Evolutionary conservation across 1,139 yeast species (phyloP), one percentile per base, ranked within the genome.

Genomic region (Taphrina communis): DNA sequence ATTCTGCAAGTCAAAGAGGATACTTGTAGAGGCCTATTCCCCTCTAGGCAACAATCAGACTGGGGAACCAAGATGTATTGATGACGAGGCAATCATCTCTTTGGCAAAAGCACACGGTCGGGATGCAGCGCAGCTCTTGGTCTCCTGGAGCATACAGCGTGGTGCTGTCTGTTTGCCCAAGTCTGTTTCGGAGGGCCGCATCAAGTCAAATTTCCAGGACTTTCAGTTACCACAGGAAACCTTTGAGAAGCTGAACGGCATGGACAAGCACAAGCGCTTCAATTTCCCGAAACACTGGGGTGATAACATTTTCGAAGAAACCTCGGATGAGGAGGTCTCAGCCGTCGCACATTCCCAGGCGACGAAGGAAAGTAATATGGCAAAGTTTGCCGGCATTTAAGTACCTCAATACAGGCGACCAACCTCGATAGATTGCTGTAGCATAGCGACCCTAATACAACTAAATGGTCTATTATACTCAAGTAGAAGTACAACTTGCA

Each of bases 101-200:
- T 36, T 50, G 9, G 53, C 53, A 2, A 25, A 50, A n/a, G 31
- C 8, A 9, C 53, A 50, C 12, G 53, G 53, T 25, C 19, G 21
- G n/a, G 53, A 50, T 7, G 53, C 36, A n/a, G 53, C 36, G 3
- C 53, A 50, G 8, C 53, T 50, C 12, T 17, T 36, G 71, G 81
- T 89, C 72, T 85, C 89, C 69, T 90, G 93, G 91, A 89, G 86
- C 71, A 80, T 88, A 46, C 83, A 85, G 77, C 85, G 91, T 77
- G 89, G 88, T 56, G 82, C 86, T 65, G 85, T 86, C 36, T 89
- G 86, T 14, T 80, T 90, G 73, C 94, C 95, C 71, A 90, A 90
- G 79, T 87, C 94, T 41, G 83, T 84, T 50, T 86, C 83, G 36
- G 83, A 84, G 19, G 76, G 78, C 9, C 85, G 96, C 80, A 83